Conservation (phyloP, 129 eudicot species). For the Gnaphalium uliginosum region DNA sequence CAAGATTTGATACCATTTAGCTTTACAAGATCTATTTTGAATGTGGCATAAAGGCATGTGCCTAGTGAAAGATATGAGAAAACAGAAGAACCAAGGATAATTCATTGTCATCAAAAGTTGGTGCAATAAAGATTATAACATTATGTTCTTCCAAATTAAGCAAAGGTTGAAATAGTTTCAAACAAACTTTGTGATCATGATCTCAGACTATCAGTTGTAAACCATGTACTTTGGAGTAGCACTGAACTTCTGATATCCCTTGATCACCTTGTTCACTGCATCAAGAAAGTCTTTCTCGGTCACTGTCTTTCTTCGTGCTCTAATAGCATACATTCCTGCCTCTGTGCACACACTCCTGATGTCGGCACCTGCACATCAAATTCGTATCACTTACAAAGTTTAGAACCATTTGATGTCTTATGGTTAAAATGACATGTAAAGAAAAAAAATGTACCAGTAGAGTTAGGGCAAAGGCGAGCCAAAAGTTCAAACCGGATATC, state of each 20-base stretch:
- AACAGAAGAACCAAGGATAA: background rate
- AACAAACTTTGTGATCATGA: background rate
- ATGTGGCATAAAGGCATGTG: conserved; percentile 16
- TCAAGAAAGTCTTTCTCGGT: conserved; percentile 93
- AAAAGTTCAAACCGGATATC: conserved; percentile 93
- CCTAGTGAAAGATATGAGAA: background rate
- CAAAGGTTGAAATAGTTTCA: background rate
- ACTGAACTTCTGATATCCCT: conserved; percentile 95
- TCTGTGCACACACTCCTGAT: conserved; percentile 95
- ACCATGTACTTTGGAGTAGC: conserved; percentile 99
- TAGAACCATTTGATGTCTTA: background rate
- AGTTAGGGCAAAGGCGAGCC: conserved; percentile 97
- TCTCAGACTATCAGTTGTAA: conserved; percentile 48
- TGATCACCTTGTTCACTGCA: conserved; percentile 95
- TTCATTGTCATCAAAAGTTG: background rate
- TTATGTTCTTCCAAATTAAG: background rate
- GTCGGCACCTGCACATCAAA: conserved; percentile 68
- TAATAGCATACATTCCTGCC: conserved; percentile 95
- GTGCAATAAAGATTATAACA: background rate
- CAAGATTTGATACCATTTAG: conserved; percentile 33
- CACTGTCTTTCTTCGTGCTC: conserved; percentile 90
- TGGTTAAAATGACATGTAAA: background rate
- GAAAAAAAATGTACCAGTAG: conserved; percentile 60
- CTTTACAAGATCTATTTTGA: conserved; percentile 20
- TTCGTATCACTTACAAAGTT: background rate